Evolutionary conservation across 2,329 filamentous ascomycete genomes (phyloP).

Genomic region (Paramyrothecium sp.): DNA sequence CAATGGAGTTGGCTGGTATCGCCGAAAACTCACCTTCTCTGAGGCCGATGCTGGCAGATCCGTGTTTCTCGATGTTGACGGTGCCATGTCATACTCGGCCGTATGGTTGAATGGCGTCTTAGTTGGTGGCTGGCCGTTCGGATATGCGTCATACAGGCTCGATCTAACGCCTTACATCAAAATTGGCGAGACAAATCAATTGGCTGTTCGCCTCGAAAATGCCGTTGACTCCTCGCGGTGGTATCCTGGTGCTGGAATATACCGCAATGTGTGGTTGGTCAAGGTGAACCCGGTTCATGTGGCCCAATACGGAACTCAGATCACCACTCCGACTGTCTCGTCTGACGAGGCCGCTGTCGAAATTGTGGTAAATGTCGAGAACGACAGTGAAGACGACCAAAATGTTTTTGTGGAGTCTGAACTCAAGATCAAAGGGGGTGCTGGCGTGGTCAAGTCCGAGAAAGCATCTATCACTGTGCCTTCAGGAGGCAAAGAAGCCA

Average conservation of each 20-base stretch:
- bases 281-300: slow-evolving; percentile 3
- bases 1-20: slow-evolving; percentile 54
- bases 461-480: slow-evolving; percentile 23
- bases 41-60: slow-evolving; percentile 32
- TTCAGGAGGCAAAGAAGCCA: slow-evolving; percentile 25
- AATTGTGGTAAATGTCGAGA: slow-evolving; percentile 44
- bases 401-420: slow-evolving; percentile 38
- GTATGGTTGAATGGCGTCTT: slow-evolving; percentile 48
- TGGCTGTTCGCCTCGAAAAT: slow-evolving; percentile 6
- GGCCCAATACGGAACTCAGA: slow-evolving; percentile 37
- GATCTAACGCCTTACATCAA: slow-evolving; percentile 2
- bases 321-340: slow-evolving; percentile 45
- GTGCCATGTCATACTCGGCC: slow-evolving; percentile 49
- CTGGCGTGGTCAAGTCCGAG: slow-evolving; percentile 31
- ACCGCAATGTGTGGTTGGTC: slow-evolving; percentile 5
- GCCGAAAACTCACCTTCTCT: slow-evolving; percentile 32
- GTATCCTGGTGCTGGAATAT: slow-evolving; percentile 5
- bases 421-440: slow-evolving; percentile 19
- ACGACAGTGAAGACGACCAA: slow-evolving; percentile 28
- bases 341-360: slow-evolving; percentile 40
- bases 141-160: slow-evolving; percentile 5
- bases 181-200: slow-evolving; percentile 14
- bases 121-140: slow-evolving; percentile 7
- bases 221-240: slow-evolving; percentile 3
- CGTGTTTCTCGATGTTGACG: slow-evolving; percentile 47